These are phyloP conservation scores for Sarocladium strictum DNA, from an alignment of 2,329 filamentous ascomycete species.

Conservation along the genomic window DNA sequence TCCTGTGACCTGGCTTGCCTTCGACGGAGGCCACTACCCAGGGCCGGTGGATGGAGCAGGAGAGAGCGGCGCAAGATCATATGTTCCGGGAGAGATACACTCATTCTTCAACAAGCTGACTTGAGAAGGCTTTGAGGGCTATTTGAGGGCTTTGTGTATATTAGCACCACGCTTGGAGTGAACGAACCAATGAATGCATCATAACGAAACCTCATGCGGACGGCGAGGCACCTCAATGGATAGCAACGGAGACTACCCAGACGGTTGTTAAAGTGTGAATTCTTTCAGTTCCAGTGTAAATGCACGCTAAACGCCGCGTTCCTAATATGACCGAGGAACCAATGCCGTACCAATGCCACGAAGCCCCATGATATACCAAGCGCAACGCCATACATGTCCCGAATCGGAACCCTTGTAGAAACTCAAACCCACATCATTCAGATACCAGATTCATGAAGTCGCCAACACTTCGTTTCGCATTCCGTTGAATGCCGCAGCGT, in stretches of 20 bases:
- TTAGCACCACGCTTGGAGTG: not conserved
- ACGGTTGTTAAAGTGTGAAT: too few species aligned
- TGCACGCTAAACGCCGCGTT: slow-evolving; percentile 1
- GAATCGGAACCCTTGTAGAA: too few species aligned
- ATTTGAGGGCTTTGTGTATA: too few species aligned
- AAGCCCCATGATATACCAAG: too few species aligned
- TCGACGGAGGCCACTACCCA: slow-evolving; percentile 7
- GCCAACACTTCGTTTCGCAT: slow-evolving; percentile 23
- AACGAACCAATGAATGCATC: too few species aligned
- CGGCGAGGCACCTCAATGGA: too few species aligned
- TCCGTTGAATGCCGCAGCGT: slow-evolving; percentile 37
- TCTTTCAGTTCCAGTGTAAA: not conserved
- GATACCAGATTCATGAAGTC: slow-evolving; percentile 14
- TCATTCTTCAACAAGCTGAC: not conserved
- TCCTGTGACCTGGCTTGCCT: slow-evolving; percentile 1
- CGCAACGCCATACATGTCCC: too few species aligned
- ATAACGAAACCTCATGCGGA: too few species aligned
- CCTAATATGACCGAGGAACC: not conserved
- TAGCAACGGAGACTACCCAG: too few species aligned
- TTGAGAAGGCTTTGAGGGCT: too few species aligned
- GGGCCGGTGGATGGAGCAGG: not conserved
- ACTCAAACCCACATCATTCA: too few species aligned
- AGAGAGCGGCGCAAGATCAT: not conserved
- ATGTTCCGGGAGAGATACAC: not conserved
- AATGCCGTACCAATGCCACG: not conserved